phyloP scores from a whole-genome alignment of 2,329 filamentous ascomycete species.

The Neofusicoccum ribis region DNA sequence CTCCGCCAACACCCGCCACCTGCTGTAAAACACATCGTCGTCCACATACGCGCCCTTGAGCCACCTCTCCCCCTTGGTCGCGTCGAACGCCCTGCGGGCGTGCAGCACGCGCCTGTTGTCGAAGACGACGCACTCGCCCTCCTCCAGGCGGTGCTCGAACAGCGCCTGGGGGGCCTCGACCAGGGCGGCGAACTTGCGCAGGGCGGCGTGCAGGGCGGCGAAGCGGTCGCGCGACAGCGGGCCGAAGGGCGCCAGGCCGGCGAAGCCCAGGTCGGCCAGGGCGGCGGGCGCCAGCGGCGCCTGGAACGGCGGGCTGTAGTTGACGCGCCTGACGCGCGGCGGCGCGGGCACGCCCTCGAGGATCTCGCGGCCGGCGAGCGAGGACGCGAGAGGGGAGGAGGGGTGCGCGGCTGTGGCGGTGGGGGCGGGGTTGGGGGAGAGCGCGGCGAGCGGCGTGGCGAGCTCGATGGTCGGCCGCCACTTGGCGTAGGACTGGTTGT shows the following conservation, averaged over 20 bases:
- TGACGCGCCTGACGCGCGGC: conserved; percentile 47
- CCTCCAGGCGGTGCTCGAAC: conserved; percentile 70
- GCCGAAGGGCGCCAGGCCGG: background rate
- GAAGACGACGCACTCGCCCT: conserved; percentile 91
- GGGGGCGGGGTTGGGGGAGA: background rate
- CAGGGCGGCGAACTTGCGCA: conserved; percentile 57
- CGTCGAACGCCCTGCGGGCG: conserved; percentile 75
- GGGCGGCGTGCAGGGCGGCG: conserved; percentile 28
- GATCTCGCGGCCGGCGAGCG: background rate
- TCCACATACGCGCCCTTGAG: conserved; percentile 83
- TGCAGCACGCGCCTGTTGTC: conserved; percentile 86
- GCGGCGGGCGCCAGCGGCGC: conserved; percentile 43
- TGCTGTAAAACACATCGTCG: conserved; percentile 58
- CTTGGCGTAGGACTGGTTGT: conserved; percentile 63
- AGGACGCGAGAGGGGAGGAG: background rate
- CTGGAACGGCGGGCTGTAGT: conserved; percentile 83
- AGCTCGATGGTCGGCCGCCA: conserved; percentile 58
- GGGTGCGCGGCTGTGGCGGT: background rate
- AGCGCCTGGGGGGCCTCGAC: conserved; percentile 61
- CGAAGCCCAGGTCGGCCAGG: background rate
- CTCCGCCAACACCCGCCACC: conserved; percentile 13
- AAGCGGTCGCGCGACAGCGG: background rate
- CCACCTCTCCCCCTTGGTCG: conserved; percentile 69
- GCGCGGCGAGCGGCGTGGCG: conserved; percentile 5
- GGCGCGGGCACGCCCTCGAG: conserved; percentile 22